A percentile compares a stretch with the other conserved stretches of the same genome.
Conservation (phyloP, 495 filamentous ascomycete genomes). For the Daldinia decipiens region DNA sequence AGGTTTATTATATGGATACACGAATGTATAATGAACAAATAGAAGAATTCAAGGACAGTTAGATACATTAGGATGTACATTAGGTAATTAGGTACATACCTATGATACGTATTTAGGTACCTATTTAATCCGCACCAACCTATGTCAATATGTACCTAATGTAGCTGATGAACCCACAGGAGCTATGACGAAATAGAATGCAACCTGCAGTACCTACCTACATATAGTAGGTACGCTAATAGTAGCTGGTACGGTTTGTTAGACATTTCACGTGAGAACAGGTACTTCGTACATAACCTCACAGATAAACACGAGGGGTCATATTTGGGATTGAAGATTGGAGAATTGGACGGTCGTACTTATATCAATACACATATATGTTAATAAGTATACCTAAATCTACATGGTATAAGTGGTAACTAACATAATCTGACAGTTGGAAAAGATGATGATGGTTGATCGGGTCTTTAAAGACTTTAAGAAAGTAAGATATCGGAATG, state of each 20-base stretch:
- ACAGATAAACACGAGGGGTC: not conserved
- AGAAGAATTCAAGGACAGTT: constrained; percentile 9
- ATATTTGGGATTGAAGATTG: not conserved
- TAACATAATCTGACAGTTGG: not conserved
- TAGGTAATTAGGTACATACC: not conserved
- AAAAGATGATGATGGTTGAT: not conserved
- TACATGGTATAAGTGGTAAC: no score
- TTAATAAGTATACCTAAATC: no score
- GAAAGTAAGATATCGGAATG: not conserved
- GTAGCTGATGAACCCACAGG: not conserved
- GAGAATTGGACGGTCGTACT: not conserved
- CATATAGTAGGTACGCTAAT: no score
- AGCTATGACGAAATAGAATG: constrained; percentile 23
- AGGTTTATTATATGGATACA: no score
- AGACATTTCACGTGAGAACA: not conserved
- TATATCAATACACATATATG: not conserved
- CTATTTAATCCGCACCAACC: not conserved
- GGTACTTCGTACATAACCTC: not conserved
- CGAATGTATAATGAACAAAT: constrained; percentile 3
- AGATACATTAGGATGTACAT: not conserved
- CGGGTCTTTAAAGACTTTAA: not conserved
- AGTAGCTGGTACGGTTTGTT: no score
- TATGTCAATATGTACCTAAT: no score
- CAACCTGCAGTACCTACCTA: no score
- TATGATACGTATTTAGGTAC: no score